Conservation (phyloP, 1,139 yeast species). For the Debaryomyces sp. region DNA sequence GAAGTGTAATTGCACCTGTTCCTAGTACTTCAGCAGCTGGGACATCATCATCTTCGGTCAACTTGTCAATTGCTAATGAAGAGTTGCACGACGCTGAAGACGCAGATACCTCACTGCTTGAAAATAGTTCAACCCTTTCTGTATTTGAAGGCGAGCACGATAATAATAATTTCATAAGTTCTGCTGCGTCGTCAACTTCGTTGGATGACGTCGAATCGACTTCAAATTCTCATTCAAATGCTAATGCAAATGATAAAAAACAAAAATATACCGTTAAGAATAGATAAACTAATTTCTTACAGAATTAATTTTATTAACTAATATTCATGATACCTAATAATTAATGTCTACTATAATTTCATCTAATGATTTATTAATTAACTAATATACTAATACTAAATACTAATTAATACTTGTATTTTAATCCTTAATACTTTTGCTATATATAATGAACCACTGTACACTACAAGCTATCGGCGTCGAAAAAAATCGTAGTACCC, state of each 20-base stretch:
- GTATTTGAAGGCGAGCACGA: slow-evolving; percentile 39
- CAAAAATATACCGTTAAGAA: slow-evolving; percentile 7
- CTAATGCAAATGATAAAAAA: slow-evolving; percentile 5
- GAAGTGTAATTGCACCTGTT: slow-evolving; percentile 20
- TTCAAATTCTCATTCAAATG: not conserved
- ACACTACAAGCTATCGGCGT: too few relatives aligned
- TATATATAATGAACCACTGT: too few relatives aligned
- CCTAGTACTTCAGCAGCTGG: slow-evolving; percentile 11
- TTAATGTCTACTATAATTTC: slow-evolving; percentile 10
- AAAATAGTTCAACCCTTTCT: slow-evolving; percentile 43
- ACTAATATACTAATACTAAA: not conserved
- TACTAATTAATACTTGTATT: not conserved
- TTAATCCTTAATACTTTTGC: too few relatives aligned
- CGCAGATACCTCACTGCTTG: slow-evolving; percentile 33
- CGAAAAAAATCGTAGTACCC: too few relatives aligned
- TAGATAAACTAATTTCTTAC: slow-evolving; percentile 3
- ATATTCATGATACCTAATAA: slow-evolving; percentile 10
- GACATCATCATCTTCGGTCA: slow-evolving; percentile 20
- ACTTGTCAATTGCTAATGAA: slow-evolving; percentile 16
- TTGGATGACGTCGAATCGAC: slow-evolving; percentile 31
- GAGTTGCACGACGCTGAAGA: slow-evolving; percentile 28
- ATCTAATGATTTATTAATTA: slow-evolving; percentile 10
- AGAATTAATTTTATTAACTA: not conserved
- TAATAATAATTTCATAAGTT: slow-evolving; percentile 26
- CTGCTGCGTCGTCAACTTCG: slow-evolving; percentile 35